A percentile compares a stretch with the other conserved stretches of the same genome.
Conservation (phyloP, 495 filamentous ascomycete species). For the Aspergillus wentii region DNA sequence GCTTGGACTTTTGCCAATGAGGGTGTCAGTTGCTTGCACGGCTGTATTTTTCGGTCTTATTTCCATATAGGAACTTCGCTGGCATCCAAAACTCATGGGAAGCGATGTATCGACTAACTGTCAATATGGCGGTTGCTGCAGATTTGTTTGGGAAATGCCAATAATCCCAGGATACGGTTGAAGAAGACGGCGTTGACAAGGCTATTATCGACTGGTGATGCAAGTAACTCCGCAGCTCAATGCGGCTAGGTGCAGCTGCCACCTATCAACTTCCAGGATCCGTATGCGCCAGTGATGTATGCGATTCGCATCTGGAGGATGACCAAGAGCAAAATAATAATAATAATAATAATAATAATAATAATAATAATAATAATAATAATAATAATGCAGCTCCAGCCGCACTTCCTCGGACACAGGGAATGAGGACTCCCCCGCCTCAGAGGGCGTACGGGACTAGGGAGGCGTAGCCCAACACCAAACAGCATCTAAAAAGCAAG, state of each 20-base stretch:
- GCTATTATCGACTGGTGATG: constrained; percentile 8
- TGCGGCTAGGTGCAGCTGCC: constrained; percentile 22
- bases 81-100: constrained; percentile 3
- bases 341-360: background rate
- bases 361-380: background rate
- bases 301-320: constrained; percentile 8
- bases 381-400: too few relatives aligned
- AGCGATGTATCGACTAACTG: constrained; percentile 2
- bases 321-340: background rate
- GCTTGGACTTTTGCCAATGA: constrained; percentile 12
- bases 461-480: too few relatives aligned
- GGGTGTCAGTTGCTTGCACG: constrained; percentile 3
- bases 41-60: constrained; percentile 9
- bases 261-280: constrained; percentile 17
- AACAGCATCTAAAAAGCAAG: too few relatives aligned
- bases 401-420: too few relatives aligned
- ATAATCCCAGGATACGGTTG: background rate
- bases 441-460: too few relatives aligned
- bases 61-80: constrained; percentile 1
- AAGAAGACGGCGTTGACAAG: constrained; percentile 2
- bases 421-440: too few relatives aligned
- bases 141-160: too few relatives aligned
- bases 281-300: constrained; percentile 10
- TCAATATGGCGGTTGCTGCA: too few relatives aligned
- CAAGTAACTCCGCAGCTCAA: constrained; percentile 15